A percentile compares a stretch with the other conserved stretches of the same genome.
Conservation (phyloP, 2,329 filamentous ascomycete species). For the Trichoderma oligosporum region DNA sequence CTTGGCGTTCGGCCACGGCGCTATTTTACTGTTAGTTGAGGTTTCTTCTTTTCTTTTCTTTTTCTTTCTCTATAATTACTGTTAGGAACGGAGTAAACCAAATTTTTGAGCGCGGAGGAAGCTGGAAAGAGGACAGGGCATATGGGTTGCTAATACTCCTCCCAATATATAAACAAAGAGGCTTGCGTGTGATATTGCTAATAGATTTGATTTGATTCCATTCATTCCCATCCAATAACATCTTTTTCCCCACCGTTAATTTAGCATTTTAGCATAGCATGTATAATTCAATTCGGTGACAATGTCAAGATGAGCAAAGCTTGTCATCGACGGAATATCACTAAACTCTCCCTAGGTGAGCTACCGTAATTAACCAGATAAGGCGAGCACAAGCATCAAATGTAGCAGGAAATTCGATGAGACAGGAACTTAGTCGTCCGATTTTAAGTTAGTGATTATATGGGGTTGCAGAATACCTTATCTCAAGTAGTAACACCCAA, state of each 20-base stretch:
- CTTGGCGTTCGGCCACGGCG: background rate
- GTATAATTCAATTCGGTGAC: too few species aligned
- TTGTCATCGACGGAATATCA: too few species aligned
- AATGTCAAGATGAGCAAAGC: too few species aligned
- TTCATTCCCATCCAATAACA: background rate
- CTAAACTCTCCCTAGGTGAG: too few species aligned
- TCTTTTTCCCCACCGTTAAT: too few species aligned
- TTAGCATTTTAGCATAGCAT: too few species aligned
- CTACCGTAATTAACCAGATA: too few species aligned
- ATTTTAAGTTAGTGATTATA: background rate
- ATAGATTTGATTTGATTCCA: slow-evolving; percentile 1
- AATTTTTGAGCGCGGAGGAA: background rate
- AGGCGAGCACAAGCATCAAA: too few species aligned
- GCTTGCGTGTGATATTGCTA: background rate
- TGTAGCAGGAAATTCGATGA: background rate
- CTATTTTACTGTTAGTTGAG: background rate
- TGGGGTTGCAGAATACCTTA: too few species aligned
- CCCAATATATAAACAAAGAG: background rate
- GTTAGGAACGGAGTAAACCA: background rate
- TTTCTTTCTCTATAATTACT: background rate
- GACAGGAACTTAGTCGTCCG: background rate
- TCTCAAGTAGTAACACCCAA: too few species aligned
- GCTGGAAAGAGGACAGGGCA: background rate
- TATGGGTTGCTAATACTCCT: background rate
- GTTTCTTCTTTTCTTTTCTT: slow-evolving; percentile 1